Conservation (phyloP, 179 eudicot species). For the Corrigiola litoralis region DNA sequence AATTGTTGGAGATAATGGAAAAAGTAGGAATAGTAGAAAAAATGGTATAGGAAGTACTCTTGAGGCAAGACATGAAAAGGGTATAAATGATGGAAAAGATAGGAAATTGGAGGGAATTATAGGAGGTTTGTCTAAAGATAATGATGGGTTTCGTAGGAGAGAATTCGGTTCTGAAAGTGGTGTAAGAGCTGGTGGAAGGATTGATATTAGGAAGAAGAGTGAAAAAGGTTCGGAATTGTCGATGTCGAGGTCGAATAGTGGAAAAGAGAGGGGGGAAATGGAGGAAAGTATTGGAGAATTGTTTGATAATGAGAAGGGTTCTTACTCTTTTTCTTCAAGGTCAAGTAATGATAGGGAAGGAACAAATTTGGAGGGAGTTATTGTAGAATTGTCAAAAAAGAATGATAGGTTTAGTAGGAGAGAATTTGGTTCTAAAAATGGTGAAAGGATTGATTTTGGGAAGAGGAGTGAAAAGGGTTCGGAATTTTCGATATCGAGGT, state of each 20-base stretch:
- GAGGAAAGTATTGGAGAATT: too few species aligned
- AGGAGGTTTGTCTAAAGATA: not conserved
- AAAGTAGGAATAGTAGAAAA: too few species aligned
- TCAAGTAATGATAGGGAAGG: too few species aligned
- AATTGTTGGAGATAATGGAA: too few species aligned
- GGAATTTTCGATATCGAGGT: conserved; percentile 23
- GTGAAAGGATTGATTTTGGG: conserved; percentile 18
- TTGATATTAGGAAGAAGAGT: too few species aligned
- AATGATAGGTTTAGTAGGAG: conserved; percentile 8
- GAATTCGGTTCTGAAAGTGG: not conserved
- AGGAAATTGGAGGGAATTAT: not conserved
- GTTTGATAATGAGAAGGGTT: too few species aligned
- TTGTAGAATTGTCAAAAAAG: too few species aligned
- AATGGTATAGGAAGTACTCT: not conserved
- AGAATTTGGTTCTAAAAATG: not conserved
- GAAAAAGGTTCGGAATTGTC: conserved; percentile 29
- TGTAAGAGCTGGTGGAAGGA: too few species aligned
- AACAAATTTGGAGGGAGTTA: too few species aligned
- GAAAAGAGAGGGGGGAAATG: conserved; percentile 17
- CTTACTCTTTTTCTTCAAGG: too few species aligned
- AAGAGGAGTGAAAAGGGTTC: conserved; percentile 24
- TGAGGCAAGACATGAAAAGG: too few species aligned
- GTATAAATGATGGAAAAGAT: too few species aligned
- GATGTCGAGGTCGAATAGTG: conserved; percentile 18
- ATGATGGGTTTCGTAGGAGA: not conserved